Conservation (phyloP, 192 early-diverging fungal genomes). For the Gryganskiella cystojenkinii region DNA sequence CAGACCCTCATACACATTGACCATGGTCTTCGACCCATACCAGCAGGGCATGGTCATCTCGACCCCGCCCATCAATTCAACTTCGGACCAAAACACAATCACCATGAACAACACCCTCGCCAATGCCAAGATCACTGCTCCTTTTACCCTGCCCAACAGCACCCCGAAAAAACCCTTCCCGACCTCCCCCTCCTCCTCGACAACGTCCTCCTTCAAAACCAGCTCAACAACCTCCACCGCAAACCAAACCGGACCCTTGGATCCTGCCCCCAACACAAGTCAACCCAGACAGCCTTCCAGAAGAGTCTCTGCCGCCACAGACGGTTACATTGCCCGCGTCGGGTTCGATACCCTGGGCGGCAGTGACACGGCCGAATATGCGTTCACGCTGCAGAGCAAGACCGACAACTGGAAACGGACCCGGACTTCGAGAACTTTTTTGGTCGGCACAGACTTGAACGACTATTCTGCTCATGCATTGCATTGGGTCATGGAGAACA, state of each 20-base stretch:
- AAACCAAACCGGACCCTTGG: neutral
- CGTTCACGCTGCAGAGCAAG: constrained; percentile 43
- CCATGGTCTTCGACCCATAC: neutral
- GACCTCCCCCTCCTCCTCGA: neutral
- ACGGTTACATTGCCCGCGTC: constrained; percentile 40
- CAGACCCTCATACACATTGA: neutral
- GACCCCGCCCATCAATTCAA: constrained; percentile 31
- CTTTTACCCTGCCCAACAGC: constrained; percentile 11
- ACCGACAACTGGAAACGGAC: constrained; percentile 37
- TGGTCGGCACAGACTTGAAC: constrained; percentile 67
- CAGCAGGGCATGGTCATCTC: constrained; percentile 41
- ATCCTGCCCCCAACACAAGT: neutral
- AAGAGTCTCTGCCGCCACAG: neutral
- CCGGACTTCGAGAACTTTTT: constrained; percentile 53
- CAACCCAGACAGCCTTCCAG: constrained; percentile 3
- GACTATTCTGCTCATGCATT: constrained; percentile 67
- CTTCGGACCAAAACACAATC: constrained; percentile 24
- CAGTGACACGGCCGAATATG: constrained; percentile 35
- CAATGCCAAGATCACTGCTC: constrained; percentile 31
- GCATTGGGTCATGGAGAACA: constrained; percentile 59
- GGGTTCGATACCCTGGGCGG: constrained; percentile 49
- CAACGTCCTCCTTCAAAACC: constrained; percentile 1
- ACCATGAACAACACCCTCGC: constrained; percentile 35
- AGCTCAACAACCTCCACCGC: neutral
- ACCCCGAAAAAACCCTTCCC: neutral